These are phyloP conservation scores for Colletotrichum sojae DNA, from an alignment of 2,329 filamentous ascomycete species.

Conservation along the genomic window DNA sequence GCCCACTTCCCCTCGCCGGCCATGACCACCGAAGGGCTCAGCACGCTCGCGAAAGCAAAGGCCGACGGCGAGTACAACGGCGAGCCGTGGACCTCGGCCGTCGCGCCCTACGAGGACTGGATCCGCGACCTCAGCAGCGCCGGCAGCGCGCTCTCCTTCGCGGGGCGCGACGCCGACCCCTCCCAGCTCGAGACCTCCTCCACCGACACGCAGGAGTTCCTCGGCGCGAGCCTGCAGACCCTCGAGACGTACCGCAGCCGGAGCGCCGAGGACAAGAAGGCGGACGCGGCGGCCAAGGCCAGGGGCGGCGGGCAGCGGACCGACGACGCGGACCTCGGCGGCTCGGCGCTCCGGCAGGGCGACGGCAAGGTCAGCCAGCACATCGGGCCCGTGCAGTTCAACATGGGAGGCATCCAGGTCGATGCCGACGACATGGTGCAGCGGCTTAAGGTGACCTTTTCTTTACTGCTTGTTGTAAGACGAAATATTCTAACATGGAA, in stretches of 20 bases:
- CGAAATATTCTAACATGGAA: conserved; percentile 43
- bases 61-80: conserved; percentile 40
- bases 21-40: conserved; percentile 41
- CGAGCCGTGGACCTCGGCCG: conserved; percentile 67
- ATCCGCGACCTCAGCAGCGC: conserved; percentile 82
- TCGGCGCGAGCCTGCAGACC: conserved; percentile 80
- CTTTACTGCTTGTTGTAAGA: not conserved
- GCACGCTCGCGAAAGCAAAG: conserved; percentile 45
- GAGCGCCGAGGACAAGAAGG: conserved; percentile 62
- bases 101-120: conserved; percentile 82
- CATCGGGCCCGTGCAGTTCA: conserved; percentile 96
- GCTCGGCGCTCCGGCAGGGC: conserved; percentile 46
- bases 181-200: conserved; percentile 72
- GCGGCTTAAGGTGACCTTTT: conserved; percentile 77
- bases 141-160: conserved; percentile 63
- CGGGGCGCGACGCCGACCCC: conserved; percentile 63
- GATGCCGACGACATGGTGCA: conserved; percentile 95
- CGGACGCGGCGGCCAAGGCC: conserved; percentile 44
- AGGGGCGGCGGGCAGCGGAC: conserved; percentile 38
- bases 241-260: conserved; percentile 74
- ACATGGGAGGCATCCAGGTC: conserved; percentile 97
- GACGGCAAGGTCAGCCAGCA: conserved; percentile 77
- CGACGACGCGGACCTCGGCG: conserved; percentile 44
- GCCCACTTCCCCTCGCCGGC: conserved; percentile 59
- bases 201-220: conserved; percentile 83